A percentile compares a stretch with the other conserved stretches of the same genome.
Evolutionary conservation across 2,329 filamentous ascomycete genomes (phyloP).

Genomic region (Nothophoma quercina): DNA sequence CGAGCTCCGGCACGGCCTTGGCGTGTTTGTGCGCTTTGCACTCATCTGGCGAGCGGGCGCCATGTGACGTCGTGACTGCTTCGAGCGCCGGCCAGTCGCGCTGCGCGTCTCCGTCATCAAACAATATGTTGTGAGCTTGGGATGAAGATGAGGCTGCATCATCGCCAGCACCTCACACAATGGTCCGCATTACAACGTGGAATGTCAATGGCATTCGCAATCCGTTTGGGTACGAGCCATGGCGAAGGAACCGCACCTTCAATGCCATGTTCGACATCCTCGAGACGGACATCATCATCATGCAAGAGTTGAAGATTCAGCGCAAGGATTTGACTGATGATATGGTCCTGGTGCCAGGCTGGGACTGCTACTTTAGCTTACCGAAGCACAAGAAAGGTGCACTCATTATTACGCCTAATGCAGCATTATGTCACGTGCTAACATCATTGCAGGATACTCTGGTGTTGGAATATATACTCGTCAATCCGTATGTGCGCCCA

Average conservation of each 20-base stretch:
- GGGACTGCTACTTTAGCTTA: constrained; percentile 95
- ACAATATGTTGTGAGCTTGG: constrained; percentile 4
- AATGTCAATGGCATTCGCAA: constrained; percentile 64
- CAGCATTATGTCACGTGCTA: constrained; percentile 18
- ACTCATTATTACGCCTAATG: background rate
- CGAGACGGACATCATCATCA: constrained; percentile 89
- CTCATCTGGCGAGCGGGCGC: background rate
- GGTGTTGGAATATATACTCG: constrained; percentile 95
- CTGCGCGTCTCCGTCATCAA: constrained; percentile 22
- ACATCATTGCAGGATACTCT: constrained; percentile 74
- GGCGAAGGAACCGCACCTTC: constrained; percentile 57
- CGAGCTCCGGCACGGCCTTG: constrained; percentile 27
- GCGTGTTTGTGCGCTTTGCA: constrained; percentile 34
- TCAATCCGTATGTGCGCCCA: constrained; percentile 83
- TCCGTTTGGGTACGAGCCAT: constrained; percentile 62
- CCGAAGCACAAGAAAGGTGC: constrained; percentile 91
- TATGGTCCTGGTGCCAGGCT: constrained; percentile 93
- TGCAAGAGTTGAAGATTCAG: constrained; percentile 97
- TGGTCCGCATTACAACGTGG: constrained; percentile 78
- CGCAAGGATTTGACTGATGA: constrained; percentile 90
- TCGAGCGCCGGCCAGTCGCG: constrained; percentile 19
- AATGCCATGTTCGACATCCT: constrained; percentile 90
- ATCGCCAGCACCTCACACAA: constrained; percentile 45
- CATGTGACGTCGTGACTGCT: constrained; percentile 36
- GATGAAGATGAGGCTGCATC: constrained; percentile 17